Evolutionary conservation across 2,329 filamentous ascomycete genomes (phyloP).

Genomic region (Neonectria punicea): DNA sequence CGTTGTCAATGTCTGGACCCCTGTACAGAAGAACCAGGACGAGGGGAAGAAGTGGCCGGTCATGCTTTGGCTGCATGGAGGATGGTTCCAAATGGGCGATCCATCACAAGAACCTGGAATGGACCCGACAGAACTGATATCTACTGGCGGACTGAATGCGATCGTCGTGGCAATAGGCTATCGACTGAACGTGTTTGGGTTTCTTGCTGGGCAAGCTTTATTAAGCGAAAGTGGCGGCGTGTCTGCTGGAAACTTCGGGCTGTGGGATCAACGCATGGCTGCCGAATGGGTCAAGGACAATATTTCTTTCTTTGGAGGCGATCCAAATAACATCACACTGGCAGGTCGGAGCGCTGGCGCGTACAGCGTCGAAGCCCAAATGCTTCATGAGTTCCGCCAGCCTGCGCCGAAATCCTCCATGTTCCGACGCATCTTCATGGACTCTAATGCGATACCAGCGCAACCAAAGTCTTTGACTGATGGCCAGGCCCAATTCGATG

Average conservation of each 20-base stretch:
- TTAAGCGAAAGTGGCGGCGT: constrained; percentile 35
- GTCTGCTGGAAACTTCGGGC: constrained; percentile 51
- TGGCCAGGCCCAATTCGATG: constrained; percentile 54
- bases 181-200: constrained; percentile 57
- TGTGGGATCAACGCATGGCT: constrained; percentile 61
- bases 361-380: constrained; percentile 55
- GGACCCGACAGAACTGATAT: constrained; percentile 55
- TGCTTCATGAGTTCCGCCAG: constrained; percentile 49
- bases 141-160: constrained; percentile 48
- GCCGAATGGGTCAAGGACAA: constrained; percentile 62
- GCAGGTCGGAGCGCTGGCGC: constrained; percentile 57
- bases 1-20: constrained; percentile 59
- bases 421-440: constrained; percentile 54
- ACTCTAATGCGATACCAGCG: constrained; percentile 57
- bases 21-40: constrained; percentile 37
- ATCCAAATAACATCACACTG: constrained; percentile 57
- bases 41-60: constrained; percentile 42
- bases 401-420: constrained; percentile 27
- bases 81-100: constrained; percentile 59
- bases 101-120: constrained; percentile 53
- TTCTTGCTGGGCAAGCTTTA: constrained; percentile 55
- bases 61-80: constrained; percentile 53
- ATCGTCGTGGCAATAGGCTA: constrained; percentile 60
- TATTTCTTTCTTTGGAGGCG: constrained; percentile 57
- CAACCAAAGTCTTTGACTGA: constrained; percentile 53